Evolutionary conservation across 805 yeast species (phyloP), one percentile per base, ranked within the genome.

Genomic region (Candida dajiaensis): DNA sequence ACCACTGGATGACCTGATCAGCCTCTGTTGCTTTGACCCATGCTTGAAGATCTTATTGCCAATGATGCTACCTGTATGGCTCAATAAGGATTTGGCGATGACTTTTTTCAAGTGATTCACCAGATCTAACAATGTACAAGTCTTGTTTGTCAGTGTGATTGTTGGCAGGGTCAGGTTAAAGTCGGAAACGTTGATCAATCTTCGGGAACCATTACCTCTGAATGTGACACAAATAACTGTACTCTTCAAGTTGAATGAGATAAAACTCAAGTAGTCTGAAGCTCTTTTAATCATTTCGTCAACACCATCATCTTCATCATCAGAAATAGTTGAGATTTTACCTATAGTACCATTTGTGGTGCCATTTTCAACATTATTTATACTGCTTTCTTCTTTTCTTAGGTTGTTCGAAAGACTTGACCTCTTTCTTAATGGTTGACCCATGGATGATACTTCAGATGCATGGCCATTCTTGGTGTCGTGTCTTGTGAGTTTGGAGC

Each of bases 221-320:
- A 87, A 87, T 42, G 95, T 85, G 22, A 89, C 74, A 44, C 81
- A 73, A 15, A 90, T 60, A n/a, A 68, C 60, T 35, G 78, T 70
- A n/a, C 73, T 62, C 31, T 73, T 70, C 36, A 84, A 57, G 28
- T 66, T 69, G 50, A 92, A 71, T 15, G 76, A 67, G 21, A 80
- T 77, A 49, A 90, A 78, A 54, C 86, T 83, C 63, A 85, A 71
- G 59, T 78, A 87, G 47, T 77, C 78, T 23, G 86, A 77, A 0
- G 97, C 88, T 41, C 97, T 69, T 40, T 71, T 66, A 6, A 89
- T 66, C 96, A 92, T 89, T 51, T 78, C 75, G 22, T 78, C 70
- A 19, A 78, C 61, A 36, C 74, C 80, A 10, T 62, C 65, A 18
- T 53, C 54, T 8, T 47, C 50, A 3, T 50, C 50, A 10, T 45